A percentile compares a stretch with the other conserved stretches of the same genome.
Conservation (phyloP, 1,284 basidiomycete species). For the Cryptococcus jaspeensis region DNA sequence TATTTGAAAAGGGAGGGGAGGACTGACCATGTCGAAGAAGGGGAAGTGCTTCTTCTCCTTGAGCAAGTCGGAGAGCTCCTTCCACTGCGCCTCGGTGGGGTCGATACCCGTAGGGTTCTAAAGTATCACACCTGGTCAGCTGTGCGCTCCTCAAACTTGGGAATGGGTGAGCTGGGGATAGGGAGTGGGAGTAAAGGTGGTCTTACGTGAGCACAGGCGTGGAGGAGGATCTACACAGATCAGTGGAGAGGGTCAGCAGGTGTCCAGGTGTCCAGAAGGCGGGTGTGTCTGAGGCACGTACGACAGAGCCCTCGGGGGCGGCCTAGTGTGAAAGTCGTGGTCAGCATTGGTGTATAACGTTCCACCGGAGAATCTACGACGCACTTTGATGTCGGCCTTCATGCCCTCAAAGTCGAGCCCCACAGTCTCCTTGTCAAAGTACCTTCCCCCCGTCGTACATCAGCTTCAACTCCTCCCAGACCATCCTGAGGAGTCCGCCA, state of each 20-base stretch:
- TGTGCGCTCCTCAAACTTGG: too few species aligned
- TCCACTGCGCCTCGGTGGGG: slow-evolving; percentile 91
- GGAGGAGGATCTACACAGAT: slow-evolving; percentile 51
- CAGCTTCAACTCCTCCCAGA: background rate
- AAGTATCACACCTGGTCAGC: slow-evolving; percentile 56
- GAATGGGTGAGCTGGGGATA: too few species aligned
- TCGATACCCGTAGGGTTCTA: slow-evolving; percentile 98
- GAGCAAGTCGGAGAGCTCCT: slow-evolving; percentile 81
- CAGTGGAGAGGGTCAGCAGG: background rate
- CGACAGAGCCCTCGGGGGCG: slow-evolving; percentile 54
- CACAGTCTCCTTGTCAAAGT: slow-evolving; percentile 92
- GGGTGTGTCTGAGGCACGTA: slow-evolving; percentile 10
- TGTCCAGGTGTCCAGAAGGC: background rate
- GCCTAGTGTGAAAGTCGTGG: slow-evolving; percentile 22
- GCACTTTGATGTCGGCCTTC: slow-evolving; percentile 76
- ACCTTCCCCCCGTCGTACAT: slow-evolving; percentile 46
- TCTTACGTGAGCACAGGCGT: slow-evolving; percentile 56
- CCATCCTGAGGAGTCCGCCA: too few species aligned
- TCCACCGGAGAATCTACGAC: slow-evolving; percentile 22
- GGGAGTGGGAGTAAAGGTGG: too few species aligned
- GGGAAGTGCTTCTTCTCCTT: slow-evolving; percentile 61
- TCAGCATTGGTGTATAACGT: slow-evolving; percentile 6
- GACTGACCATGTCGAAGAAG: slow-evolving; percentile 61
- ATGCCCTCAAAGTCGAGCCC: slow-evolving; percentile 91
- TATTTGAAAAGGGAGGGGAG: slow-evolving; percentile 2